These are phyloP conservation scores for Yamadazyma atmosphaerica DNA, from an alignment of 1,139 yeast genomes.

Conservation along the genomic window DNA sequence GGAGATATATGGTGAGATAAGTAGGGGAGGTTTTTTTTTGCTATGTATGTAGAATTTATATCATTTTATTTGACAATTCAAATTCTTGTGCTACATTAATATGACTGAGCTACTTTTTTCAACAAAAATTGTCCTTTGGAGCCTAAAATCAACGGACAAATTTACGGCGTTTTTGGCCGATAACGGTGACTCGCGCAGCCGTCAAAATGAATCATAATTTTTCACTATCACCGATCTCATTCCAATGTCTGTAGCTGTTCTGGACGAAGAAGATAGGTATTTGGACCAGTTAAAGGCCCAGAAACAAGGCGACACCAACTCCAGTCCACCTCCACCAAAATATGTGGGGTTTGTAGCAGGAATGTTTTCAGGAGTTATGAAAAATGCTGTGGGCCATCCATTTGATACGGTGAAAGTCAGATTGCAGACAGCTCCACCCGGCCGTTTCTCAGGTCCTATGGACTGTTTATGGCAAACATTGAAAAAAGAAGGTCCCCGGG, in stretches of 20 bases:
- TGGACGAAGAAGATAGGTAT: slow-evolving; percentile 28
- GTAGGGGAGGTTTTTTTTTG: no score
- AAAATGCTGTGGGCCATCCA: slow-evolving; percentile 90
- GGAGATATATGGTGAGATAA: no score
- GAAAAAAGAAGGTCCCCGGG: slow-evolving; percentile 69
- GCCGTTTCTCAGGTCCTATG: slow-evolving; percentile 76
- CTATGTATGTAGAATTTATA: no score
- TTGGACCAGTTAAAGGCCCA: slow-evolving; percentile 9
- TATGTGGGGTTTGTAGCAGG: slow-evolving; percentile 87
- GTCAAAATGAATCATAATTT: not conserved
- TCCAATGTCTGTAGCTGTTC: slow-evolving; percentile 32
- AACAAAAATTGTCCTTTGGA: no score
- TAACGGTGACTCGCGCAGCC: not conserved
- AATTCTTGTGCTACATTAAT: no score
- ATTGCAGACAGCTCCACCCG: slow-evolving; percentile 73
- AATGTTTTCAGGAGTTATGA: slow-evolving; percentile 80
- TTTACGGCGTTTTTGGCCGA: no score
- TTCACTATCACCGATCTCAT: no score
- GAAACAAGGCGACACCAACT: not conserved
- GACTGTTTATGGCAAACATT: slow-evolving; percentile 78
- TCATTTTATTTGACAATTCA: no score
- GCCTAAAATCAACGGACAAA: no score
- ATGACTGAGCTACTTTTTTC: no score
- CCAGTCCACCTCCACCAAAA: slow-evolving; percentile 42
- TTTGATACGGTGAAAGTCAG: slow-evolving; percentile 90